phyloP scores from a whole-genome alignment of 495 filamentous ascomycete species.

The Aspergillus biplanus region DNA sequence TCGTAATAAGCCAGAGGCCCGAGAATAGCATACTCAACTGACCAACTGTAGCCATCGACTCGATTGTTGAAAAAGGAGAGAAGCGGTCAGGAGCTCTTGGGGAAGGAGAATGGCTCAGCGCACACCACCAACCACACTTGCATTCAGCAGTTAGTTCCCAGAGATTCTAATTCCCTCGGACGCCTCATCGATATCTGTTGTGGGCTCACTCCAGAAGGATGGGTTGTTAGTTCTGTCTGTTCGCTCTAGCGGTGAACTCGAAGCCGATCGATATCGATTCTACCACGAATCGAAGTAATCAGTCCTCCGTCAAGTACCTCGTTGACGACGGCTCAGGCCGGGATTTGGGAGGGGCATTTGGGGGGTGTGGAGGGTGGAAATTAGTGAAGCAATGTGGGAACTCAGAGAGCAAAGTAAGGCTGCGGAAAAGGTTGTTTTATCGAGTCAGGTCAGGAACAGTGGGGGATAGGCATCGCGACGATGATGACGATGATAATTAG shows the following conservation, averaged over 20 bases:
- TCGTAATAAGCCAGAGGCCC: constrained; percentile 11
- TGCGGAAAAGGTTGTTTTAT: constrained; percentile 10
- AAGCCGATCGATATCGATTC: constrained; percentile 5
- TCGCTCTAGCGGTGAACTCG: constrained; percentile 21
- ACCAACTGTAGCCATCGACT: constrained; percentile 16
- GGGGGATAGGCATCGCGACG: not conserved
- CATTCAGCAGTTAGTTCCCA: not conserved
- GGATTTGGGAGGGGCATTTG: constrained; percentile 6
- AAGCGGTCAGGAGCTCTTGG: constrained; percentile 27
- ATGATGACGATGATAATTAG: constrained; percentile 10
- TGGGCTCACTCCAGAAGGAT: constrained; percentile 7
- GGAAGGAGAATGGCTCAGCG: constrained; percentile 16
- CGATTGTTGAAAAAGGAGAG: constrained; percentile 19
- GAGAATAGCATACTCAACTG: constrained; percentile 17
- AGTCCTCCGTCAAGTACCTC: constrained; percentile 8
- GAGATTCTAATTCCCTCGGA: constrained; percentile 11
- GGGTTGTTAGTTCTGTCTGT: constrained; percentile 8
- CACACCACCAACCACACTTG: constrained; percentile 14
- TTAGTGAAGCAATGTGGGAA: not conserved
- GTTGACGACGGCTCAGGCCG: not conserved
- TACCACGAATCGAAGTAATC: not conserved
- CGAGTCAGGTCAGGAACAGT: constrained; percentile 3
- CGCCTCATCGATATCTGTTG: constrained; percentile 11
- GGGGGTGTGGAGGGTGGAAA: not conserved
- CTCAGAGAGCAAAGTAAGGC: constrained; percentile 2